Evolutionary conservation across 371 early-diverging fungal genomes (phyloP), one percentile per base, ranked within the genome.

Genomic region (Umbelopsis sp.): DNA sequence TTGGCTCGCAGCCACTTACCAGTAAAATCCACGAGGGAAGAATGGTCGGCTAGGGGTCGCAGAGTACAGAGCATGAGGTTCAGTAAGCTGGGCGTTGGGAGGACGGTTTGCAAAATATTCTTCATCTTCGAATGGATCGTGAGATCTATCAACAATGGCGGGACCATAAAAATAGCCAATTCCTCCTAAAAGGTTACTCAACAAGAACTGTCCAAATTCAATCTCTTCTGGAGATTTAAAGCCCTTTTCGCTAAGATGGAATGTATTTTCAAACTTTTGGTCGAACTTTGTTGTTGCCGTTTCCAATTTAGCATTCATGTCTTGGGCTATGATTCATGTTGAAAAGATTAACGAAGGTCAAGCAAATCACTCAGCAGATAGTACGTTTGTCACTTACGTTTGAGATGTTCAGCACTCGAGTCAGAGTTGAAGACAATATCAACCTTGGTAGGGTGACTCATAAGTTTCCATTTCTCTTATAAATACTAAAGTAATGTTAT

Each of bases 11-110:
- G 16, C 29, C 41, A 52, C 45, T 63, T 78, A 87, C 94, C 98
- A 98, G 45, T 94, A 85, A 69, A 98, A 98, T 9, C 98, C 98
- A 24, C 98, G 87, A 32, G 98, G 98, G 75, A 97, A 98, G 78
- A 96, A 96, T 3, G 97, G 91, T 38, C 97, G 88, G 14, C 94
- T 93, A 0, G 98, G 98, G 0, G 94, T 92, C 0, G 93, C 93
- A 3, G 93, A 86, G 73, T 97, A 95, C 29, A 98, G 74, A 9
- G 86, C 73, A 20, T 84, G 80, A 0, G 95, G 94, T 12, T 74
- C 72, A 20, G 93, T 90, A 18, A 83, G 69, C 66, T 85, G 71
- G 6, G 93, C 90, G 48, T 74, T 76, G n/a, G 77, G 63, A 37
- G 87, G 83, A 29, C 84, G 87, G 25, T 85, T 81, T 7, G 84